Base-by-base conservation (phyloP, 345 rosid genomes). In the Eucalyptus cloeziana region DNA sequence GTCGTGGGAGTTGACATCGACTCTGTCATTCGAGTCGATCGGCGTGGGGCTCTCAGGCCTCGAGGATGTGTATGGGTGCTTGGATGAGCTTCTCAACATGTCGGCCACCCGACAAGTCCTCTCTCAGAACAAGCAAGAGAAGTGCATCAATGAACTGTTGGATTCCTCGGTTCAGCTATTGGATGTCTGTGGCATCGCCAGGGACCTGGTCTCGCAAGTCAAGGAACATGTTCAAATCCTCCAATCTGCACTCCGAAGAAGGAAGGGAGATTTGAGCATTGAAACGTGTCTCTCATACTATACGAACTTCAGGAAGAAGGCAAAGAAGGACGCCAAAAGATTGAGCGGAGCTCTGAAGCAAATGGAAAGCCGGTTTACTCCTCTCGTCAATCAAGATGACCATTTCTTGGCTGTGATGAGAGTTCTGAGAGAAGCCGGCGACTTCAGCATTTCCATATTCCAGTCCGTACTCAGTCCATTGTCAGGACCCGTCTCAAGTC, bases 91-190 rank as follows among this genome's bases (percentile, higher is more conserved):
- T 86, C 94, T 97, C n/a, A 93, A 89, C 90, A 79, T 94, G 95
- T 76, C 92, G 19, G 92, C 96, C 37, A 93, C 97, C 8, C 96
- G 89, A 89, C 88, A 94, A 89, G 91, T 93, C 85, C 88, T 97
- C 71, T 91, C 91, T 54, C 88, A 79, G 86, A 80, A 89, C 86
- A 89, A 54, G 87, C 58, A 85, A 44, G 92, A 81, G 85, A 92
- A 91, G 86, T 92, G 92, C 87, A 69, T 93, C 10, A 94, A 95
- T 25, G 93, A 92, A 64, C 83, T 96, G 54, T 90, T 96, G 90
- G 98, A 96, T 87, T 95, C 90, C 51, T 96, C 96, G 0, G 92
- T 95, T 45, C 93, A 87, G 92, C 90, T 95, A 60, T 87, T 96
- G 31, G 98, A 97, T 88, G 88, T 92, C 54, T 97, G 97, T 86